Base-by-base conservation (phyloP, 352 stramenopile genomes). In the Phytophthora sp. region DNA sequence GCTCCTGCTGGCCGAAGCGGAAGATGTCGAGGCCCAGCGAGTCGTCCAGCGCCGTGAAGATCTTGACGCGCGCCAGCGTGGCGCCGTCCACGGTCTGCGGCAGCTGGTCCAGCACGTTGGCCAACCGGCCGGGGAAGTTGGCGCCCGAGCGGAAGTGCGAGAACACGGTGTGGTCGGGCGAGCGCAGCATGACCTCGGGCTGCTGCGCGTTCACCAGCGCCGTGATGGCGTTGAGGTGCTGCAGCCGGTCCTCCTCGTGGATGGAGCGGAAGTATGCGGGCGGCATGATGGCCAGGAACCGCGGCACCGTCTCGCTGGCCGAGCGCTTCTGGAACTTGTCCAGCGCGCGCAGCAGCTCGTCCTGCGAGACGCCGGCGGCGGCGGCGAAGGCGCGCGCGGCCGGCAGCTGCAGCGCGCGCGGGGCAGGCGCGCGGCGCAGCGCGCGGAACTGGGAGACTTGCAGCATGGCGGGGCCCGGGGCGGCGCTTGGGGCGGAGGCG, bases 261-360 rank as follows among this genome's bases (percentile, higher is more conserved):
- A 93, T 94, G 44, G 90, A 86, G 54, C 89, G 82, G 68, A 96
- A 97, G 78, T 97, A 97, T n/a, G 89, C 70, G 15, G 82, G 79
- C 20, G 89, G 89, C 89, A 97, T 97, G 81, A 95, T 94, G 42
- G 89, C 72, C 39, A 97, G 60, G 65, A 96, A 96, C 89, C 89
- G 96, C 62, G 82, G 82, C 30, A 93, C 84, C 26, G 84, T 91
- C 73, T 91, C 90, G 64, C 58, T 51, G 6, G 84, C 84, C 1
- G 82, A 72, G 11, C 78, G 68, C 68, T 88, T 85, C 66, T 93
- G 84, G 76, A 89, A 87, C 52, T 77, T 74, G 61, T 89, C 78
- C 34, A 93, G 72, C 18, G 76, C 72, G 31, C 74, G 54, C 37
- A 90, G 64, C 54, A 91, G 58, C 59, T 88, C 69, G 10, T 88